Percentiles rank a stretch among this genome's conserved stretches.
Conservation (phyloP, 2,329 filamentous ascomycete species). For the Periconia digitata region DNA sequence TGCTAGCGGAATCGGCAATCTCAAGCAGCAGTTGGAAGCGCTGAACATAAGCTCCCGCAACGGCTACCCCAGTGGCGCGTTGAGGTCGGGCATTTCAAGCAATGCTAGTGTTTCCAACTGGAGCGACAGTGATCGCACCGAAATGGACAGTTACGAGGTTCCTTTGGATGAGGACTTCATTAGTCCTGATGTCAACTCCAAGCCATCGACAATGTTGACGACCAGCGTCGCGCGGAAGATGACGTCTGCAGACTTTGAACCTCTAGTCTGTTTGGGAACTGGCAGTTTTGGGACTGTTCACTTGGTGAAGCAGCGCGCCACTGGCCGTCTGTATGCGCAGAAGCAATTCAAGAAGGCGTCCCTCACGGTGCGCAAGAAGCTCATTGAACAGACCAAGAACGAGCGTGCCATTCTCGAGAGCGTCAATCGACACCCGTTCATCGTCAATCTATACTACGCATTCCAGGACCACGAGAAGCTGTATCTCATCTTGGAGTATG, state of each 20-base stretch:
- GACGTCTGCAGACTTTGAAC: slow-evolving; percentile 86
- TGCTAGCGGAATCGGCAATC: slow-evolving; percentile 73
- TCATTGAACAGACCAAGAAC: slow-evolving; percentile 96
- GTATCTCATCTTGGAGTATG: slow-evolving; percentile 96
- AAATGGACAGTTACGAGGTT: slow-evolving; percentile 82
- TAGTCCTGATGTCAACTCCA: slow-evolving; percentile 58
- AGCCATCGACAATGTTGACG: slow-evolving; percentile 34
- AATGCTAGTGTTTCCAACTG: slow-evolving; percentile 59
- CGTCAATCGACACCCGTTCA: slow-evolving; percentile 94
- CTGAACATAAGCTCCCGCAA: slow-evolving; percentile 66
- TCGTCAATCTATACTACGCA: slow-evolving; percentile 96
- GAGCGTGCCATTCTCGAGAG: slow-evolving; percentile 94
- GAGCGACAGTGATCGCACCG: slow-evolving; percentile 69
- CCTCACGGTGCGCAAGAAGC: slow-evolving; percentile 89
- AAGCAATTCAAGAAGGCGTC: slow-evolving; percentile 99
- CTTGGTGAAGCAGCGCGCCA: slow-evolving; percentile 84
- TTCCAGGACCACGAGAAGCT: slow-evolving; percentile 98
- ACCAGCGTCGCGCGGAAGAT: slow-evolving; percentile 74
- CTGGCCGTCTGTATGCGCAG: slow-evolving; percentile 90
- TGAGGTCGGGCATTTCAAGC: slow-evolving; percentile 52
- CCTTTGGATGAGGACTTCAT: slow-evolving; percentile 82
- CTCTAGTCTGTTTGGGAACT: slow-evolving; percentile 89
- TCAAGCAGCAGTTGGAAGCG: slow-evolving; percentile 80
- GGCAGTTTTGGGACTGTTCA: slow-evolving; percentile 94
- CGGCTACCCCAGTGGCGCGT: slow-evolving; percentile 34